Conservation (phyloP, 768 basidiomycete species). For the Tricholoma sp. region DNA sequence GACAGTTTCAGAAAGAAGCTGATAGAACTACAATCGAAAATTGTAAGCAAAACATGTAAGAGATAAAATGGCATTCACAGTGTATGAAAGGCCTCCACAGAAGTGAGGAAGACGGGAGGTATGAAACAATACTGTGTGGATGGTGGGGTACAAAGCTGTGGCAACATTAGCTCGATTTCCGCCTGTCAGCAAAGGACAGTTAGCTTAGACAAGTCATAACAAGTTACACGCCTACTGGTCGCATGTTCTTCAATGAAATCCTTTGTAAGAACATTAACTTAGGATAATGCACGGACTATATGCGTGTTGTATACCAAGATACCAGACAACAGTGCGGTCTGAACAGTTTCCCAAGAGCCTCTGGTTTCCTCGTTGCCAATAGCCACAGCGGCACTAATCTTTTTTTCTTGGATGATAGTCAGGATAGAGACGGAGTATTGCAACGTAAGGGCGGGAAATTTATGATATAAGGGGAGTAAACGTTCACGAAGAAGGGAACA, state of each 20-base stretch:
- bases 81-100: conserved; percentile 19
- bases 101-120: background rate
- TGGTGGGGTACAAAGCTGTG: conserved; percentile 17
- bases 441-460: conserved; percentile 33
- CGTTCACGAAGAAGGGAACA: conserved; percentile 35
- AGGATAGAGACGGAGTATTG: conserved; percentile 38
- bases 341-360: conserved; percentile 40
- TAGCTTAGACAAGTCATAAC: conserved; percentile 14
- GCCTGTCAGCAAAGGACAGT: conserved; percentile 28
- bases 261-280: conserved; percentile 8
- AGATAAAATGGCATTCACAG: conserved; percentile 12
- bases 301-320: conserved; percentile 33
- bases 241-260: conserved; percentile 27
- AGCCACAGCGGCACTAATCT: conserved; percentile 25
- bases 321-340: conserved; percentile 47
- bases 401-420: conserved; percentile 31
- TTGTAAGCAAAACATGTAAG: background rate
- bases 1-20: conserved; percentile 45
- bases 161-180: conserved; percentile 26
- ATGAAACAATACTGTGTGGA: conserved; percentile 18
- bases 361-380: conserved; percentile 11
- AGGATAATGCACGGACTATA: background rate
- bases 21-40: conserved; percentile 39
- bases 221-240: conserved; percentile 17
- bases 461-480: conserved; percentile 39